Evolutionary conservation across 768 basidiomycete genomes (phyloP), one percentile per base, ranked within the genome.

Genomic region (Holtermanniella nyarrowii): DNA sequence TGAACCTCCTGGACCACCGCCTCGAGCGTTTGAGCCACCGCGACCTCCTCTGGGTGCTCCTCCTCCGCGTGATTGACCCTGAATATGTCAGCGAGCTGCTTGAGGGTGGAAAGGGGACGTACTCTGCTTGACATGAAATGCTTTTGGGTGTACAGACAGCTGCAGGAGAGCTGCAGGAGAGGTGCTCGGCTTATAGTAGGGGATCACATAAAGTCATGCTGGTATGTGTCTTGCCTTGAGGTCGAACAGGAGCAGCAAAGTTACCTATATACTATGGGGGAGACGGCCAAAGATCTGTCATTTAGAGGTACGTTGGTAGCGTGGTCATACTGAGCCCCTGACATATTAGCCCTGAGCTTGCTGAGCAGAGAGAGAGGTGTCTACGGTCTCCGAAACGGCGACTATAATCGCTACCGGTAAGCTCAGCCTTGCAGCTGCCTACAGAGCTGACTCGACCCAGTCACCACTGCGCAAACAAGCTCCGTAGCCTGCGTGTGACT

Each of bases 311-410:
- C 56, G 66, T 49, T 41, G 7, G 18, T 46, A 21, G 23, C 11
- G 23, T 27, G 18, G 20, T 13, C n/a, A 18, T 22, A 46, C 14
- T 43, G 13, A n/a, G n/a, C n/a, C n/a, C 44, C 12, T 18, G 21
- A 41, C 16, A 41, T 42, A n/a, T 45, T 57, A 95, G 89, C 88
- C 21, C 77, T 95, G 37, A 82, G 82, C 64, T 77, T 88, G 48
- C 81, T 80, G 37, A 90, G 91, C 68, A 84, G 88, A 66, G 88
- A 95, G 65, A 82, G 93, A 50, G 88, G 78, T 57, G 82, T 86
- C 3, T 93, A 91, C 70, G 93, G 93, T 4, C 74, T 95, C 56
- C 82, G 91, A 56, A 90, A 88, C 67, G 86, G 84, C 64, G 91
- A 97, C 68, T 84, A 82, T 70, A 74, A 77, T 48, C 82, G 90